These are phyloP conservation scores for Candida koratica DNA, from an alignment of 805 yeast genomes.

Conservation along the genomic window DNA sequence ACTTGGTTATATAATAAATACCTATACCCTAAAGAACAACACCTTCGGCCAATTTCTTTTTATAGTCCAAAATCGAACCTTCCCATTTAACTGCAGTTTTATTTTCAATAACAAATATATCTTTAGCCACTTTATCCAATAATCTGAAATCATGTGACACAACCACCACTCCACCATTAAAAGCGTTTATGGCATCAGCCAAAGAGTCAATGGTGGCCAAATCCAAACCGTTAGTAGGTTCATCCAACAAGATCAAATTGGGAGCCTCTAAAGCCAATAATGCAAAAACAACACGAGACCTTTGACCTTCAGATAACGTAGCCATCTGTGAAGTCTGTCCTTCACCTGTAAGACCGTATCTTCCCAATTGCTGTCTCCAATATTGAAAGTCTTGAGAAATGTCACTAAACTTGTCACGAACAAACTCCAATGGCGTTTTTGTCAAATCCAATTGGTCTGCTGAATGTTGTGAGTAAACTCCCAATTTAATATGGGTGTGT, in stretches of 20 bases:
- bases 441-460: slow-evolving; percentile 96
- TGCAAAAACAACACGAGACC: slow-evolving; percentile 98
- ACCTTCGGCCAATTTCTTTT: slow-evolving; percentile 88
- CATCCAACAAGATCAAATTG: slow-evolving; percentile 91
- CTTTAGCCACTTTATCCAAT: slow-evolving; percentile 95
- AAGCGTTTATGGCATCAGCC: slow-evolving; percentile 91
- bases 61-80: slow-evolving; percentile 84
- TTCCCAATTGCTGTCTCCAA: slow-evolving; percentile 97
- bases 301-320: slow-evolving; percentile 97
- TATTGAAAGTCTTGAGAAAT: slow-evolving; percentile 98
- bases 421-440: slow-evolving; percentile 93
- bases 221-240: slow-evolving; percentile 99
- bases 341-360: slow-evolving; percentile 98
- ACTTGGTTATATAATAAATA: slow-evolving; percentile 6
- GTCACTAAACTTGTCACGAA: slow-evolving; percentile 85
- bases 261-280: slow-evolving; percentile 92
- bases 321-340: slow-evolving; percentile 99
- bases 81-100: slow-evolving; percentile 97
- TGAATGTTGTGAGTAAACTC: slow-evolving; percentile 98
- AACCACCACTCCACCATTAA: slow-evolving; percentile 97
- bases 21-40: slow-evolving; percentile 54
- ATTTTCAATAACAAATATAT: slow-evolving; percentile 93
- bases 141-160: slow-evolving; percentile 99
- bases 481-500: slow-evolving; percentile 96
- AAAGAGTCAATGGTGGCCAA: slow-evolving; percentile 96